Evolutionary conservation across 192 early-diverging fungal genomes (phyloP), one percentile per base, ranked within the genome.

Genomic region (Spizellomyces punctatus): DNA sequence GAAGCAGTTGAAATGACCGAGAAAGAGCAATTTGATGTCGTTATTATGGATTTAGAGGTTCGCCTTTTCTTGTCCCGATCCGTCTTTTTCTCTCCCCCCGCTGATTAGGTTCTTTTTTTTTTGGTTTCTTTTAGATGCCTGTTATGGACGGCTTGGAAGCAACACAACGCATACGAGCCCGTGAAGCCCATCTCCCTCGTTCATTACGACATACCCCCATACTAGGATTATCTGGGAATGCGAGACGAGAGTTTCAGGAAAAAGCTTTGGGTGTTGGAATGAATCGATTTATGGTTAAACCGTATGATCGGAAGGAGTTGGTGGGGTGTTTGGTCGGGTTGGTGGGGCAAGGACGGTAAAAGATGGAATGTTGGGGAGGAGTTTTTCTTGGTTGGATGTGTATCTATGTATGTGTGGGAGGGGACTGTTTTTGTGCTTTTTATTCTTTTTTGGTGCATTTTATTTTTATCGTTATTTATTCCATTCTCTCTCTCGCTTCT

Each of bases 131-230:
- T 36, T 36, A 36, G 12, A 74, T 74, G 72, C 58, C 72, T 41
- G 58, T 60, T 17, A 69, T 69, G 68, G 71, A 64, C 43, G 71
- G 71, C 17, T 36, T 72, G 10, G 62, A 63, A 14, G 55, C 71
- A 10, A 46, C 52, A 9, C 46, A 47, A n/a, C 46, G 16, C 3
- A 72, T 72, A 45, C 55, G 68, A 21, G 22, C 10, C 16, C 19
- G 46, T 41, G 54, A 60, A 43, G 56, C 21, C 4, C 59, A 58
- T 2, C 19, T 57, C 47, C 63, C 63, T 1, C 12, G 63, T 41
- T 16, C n/a, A 64, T 47, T 41, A 12, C 27, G 14, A 12, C 63
- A 22, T 10, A 9, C 21, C 1, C 63, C 45, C 10, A 72, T 72
- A 5, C 10, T 64, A 8, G 70, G 61, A 10, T 8, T 72, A 8